Percentiles rank a stretch among this genome's conserved stretches.
Evolutionary conservation across 345 rosid species (phyloP).

Genomic region (Ricinus communis): DNA sequence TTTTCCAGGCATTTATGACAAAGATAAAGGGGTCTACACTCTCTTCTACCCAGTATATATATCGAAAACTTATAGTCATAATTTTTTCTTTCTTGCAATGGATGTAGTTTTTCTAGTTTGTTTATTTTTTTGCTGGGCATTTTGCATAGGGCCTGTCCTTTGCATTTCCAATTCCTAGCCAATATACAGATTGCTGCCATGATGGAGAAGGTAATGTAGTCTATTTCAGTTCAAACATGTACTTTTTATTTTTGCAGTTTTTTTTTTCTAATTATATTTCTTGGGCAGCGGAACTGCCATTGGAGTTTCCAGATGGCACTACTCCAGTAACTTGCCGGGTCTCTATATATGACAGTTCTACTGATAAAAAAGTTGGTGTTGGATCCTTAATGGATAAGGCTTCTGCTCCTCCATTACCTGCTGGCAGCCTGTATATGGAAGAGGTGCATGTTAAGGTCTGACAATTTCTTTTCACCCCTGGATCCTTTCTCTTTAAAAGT

Average conservation of each 20-base stretch:
- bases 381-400: constrained; percentile 86
- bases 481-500: constrained; percentile 2
- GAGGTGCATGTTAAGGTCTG: constrained; percentile 87
- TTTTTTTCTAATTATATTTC: constrained; percentile 13
- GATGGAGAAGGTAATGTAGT: constrained; percentile 68
- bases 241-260: neutral
- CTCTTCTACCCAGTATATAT: constrained; percentile 84
- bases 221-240: neutral
- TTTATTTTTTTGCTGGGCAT: constrained; percentile 11
- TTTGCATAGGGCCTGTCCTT: constrained; percentile 85
- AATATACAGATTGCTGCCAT: constrained; percentile 80
- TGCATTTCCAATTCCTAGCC: constrained; percentile 91
- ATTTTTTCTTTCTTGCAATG: neutral
- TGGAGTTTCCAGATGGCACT: constrained; percentile 98
- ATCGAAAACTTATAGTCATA: neutral
- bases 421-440: constrained; percentile 92
- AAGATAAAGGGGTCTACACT: constrained; percentile 78
- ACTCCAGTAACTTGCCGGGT: constrained; percentile 97
- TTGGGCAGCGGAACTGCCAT: constrained; percentile 75
- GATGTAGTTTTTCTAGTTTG: neutral
- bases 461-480: constrained; percentile 12
- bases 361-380: constrained; percentile 86
- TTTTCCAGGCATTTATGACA: constrained; percentile 90
- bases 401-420: constrained; percentile 67
- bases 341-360: constrained; percentile 74